phyloP scores from a whole-genome alignment of 2,329 filamentous ascomycete species.

The Chaetomium strumarium region DNA sequence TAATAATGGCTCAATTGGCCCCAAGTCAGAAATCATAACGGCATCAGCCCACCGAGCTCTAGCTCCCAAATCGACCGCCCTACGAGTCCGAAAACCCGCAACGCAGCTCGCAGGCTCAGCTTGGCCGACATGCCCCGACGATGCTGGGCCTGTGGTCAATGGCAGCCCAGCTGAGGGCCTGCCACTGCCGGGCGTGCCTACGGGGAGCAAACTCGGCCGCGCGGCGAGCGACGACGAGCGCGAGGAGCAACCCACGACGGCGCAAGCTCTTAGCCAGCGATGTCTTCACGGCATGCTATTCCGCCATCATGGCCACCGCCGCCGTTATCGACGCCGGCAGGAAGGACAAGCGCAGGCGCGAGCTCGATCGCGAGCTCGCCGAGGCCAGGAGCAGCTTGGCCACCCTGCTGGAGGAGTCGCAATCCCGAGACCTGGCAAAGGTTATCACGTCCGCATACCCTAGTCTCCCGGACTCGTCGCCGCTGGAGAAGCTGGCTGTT shows the following conservation, averaged over 20 bases:
- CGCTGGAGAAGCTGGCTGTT: constrained; percentile 8
- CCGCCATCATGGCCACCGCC: constrained; percentile 60
- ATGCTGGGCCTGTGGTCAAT: constrained; percentile 68
- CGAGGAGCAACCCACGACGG: constrained; percentile 33
- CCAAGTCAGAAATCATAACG: not conserved
- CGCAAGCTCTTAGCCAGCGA: constrained; percentile 47
- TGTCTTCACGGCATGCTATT: constrained; percentile 61
- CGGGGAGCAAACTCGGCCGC: constrained; percentile 43
- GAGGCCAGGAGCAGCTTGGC: constrained; percentile 45
- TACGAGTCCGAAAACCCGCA: not conserved
- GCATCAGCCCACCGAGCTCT: constrained; percentile 2
- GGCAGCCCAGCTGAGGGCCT: constrained; percentile 57
- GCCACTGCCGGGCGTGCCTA: constrained; percentile 57
- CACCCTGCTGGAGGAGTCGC: constrained; percentile 32
- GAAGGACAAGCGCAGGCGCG: constrained; percentile 52
- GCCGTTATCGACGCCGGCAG: constrained; percentile 54
- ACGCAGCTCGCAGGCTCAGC: constrained; percentile 10
- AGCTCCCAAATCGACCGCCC: constrained; percentile 1
- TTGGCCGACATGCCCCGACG: constrained; percentile 33
- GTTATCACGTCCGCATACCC: constrained; percentile 10
- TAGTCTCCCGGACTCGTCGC: constrained; percentile 1
- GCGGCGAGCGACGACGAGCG: constrained; percentile 39
- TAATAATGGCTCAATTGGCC: too few species aligned
- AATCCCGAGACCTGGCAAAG: constrained; percentile 18
- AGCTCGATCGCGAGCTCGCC: constrained; percentile 57